These are phyloP conservation scores for Wickerhamomyces strasburgensis DNA, from an alignment of 805 yeast genomes.

Conservation along the genomic window DNA sequence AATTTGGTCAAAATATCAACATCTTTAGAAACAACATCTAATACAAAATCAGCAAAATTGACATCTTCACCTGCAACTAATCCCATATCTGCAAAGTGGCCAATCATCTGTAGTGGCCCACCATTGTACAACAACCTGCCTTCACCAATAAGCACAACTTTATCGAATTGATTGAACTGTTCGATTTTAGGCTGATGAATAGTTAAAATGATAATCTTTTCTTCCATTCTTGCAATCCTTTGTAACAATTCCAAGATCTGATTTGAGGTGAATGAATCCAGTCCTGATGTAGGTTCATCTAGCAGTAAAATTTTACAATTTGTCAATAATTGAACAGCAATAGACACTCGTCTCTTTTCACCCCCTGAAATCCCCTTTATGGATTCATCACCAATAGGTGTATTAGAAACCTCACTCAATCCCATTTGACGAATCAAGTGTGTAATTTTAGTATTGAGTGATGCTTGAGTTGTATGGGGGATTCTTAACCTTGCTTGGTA, in stretches of 20 bases:
- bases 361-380: conserved; percentile 74
- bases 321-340: conserved; percentile 72
- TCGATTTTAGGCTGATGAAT: conserved; percentile 82
- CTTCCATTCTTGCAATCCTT: conserved; percentile 45
- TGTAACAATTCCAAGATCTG: conserved; percentile 59
- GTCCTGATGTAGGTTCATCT: conserved; percentile 92
- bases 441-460: conserved; percentile 42
- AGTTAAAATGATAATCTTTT: conserved; percentile 67
- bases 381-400: conserved; percentile 58
- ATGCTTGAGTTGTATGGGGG: conserved; percentile 36
- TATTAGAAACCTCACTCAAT: conserved; percentile 52
- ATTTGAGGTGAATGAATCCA: conserved; percentile 74
- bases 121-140: conserved; percentile 56
- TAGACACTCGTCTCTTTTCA: conserved; percentile 79
- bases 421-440: conserved; percentile 60
- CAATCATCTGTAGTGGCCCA: conserved; percentile 36
- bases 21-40: conserved; percentile 59
- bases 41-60: conserved; percentile 69
- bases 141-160: conserved; percentile 51
- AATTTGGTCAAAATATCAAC: conserved; percentile 19
- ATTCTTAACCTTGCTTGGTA: conserved; percentile 69
- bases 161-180: conserved; percentile 60
- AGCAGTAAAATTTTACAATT: conserved; percentile 68
- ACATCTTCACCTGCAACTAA: conserved; percentile 41
- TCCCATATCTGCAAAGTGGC: conserved; percentile 35